Conservation (phyloP, 2,329 filamentous ascomycete genomes). For the Emergomyces africanus region DNA sequence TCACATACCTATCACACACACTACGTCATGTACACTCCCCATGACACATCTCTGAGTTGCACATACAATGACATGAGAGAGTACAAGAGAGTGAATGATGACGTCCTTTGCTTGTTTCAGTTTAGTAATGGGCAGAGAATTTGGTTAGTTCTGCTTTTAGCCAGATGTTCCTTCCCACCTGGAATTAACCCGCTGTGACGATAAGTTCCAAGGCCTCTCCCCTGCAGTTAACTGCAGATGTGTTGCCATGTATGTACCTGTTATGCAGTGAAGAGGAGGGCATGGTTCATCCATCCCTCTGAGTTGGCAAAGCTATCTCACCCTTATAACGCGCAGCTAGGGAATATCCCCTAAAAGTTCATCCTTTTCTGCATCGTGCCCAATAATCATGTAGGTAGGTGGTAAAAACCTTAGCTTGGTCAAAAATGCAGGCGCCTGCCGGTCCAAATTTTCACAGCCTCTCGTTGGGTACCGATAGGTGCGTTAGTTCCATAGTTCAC, state of each 20-base stretch:
- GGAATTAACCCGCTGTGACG: neutral
- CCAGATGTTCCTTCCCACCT: neutral
- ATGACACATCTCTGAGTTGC: too few species aligned
- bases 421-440: neutral
- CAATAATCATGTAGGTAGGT: neutral
- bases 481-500: neutral
- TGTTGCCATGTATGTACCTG: neutral
- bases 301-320: neutral
- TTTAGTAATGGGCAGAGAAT: neutral
- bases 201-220: neutral
- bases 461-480: conserved; percentile 1
- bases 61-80: neutral
- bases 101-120: neutral
- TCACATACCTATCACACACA: neutral
- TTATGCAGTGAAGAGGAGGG: neutral
- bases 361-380: neutral
- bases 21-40: too few species aligned
- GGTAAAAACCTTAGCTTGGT: neutral
- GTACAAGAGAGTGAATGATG: neutral
- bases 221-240: neutral
- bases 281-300: neutral
- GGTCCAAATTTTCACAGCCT: neutral
- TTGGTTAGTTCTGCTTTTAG: neutral
- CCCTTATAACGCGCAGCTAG: neutral
- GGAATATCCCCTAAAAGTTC: neutral